Evolutionary conservation across 495 filamentous ascomycete species (phyloP), one percentile per base, ranked within the genome.

Genomic region (Daldinia concentrica): DNA sequence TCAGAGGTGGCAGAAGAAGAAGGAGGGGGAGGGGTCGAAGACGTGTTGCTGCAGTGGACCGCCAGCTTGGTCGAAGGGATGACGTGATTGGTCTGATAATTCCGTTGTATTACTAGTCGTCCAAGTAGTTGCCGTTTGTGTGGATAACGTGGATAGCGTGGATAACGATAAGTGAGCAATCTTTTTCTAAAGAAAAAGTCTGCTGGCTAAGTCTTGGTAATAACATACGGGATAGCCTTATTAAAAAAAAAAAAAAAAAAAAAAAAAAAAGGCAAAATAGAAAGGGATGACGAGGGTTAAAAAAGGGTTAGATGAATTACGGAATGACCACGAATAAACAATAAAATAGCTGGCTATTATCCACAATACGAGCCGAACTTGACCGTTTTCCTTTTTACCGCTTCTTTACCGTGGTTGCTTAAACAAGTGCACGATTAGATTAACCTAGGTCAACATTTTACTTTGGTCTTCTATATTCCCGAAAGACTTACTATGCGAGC

Each of bases 21-120:
- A 74, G 77, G 77, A 79, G 79, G 77, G 80, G 81, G 78, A 81
- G 79, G 77, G 77, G 80, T 69, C 72, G 68, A 43, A 45, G 66
- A 57, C 58, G 56, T 64, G 71, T 61, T 68, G 39, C 48, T 66
- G 61, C 57, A 43, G 55, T 61, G 67, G 63, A 52, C 72, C 72
- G 72, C 72, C 72, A 74, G 68, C 63, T 74, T 67, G 72, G 57
- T 36, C 11, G 60, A 57, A 0, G 55, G 26, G 17, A 48, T 64
- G 64, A 67, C 63, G 67, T 74, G 72, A 71, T 74, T 74, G 64
- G 62, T 6, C 62, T 64, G 64, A 72, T 58, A 51, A 63, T 55
- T 70, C 15, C 50, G 65, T 52, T 60, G 70, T 64, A 66, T 65
- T 62, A 64, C 71, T 71, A 71, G 52, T 29, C 59, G 27, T 64